phyloP scores from a whole-genome alignment of 768 basidiomycete species.

The Mycena indigotica region DNA sequence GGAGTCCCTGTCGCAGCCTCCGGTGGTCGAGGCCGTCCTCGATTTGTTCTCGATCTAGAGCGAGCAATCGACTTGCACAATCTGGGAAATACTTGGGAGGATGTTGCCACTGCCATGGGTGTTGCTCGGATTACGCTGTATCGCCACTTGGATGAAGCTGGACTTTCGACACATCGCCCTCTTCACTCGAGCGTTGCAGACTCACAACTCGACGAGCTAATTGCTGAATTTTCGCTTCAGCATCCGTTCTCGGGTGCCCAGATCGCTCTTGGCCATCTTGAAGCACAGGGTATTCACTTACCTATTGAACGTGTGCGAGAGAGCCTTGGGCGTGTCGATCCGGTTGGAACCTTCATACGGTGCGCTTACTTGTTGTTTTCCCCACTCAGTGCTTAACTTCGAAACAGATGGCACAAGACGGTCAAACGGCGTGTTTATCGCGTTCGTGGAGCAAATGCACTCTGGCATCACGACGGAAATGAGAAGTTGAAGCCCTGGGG shows the following conservation, averaged over 20 bases:
- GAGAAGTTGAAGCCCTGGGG: constrained; percentile 40
- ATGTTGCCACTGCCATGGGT: constrained; percentile 27
- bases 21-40: constrained; percentile 22
- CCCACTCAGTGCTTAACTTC: not conserved
- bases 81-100: constrained; percentile 27
- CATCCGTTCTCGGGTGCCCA: constrained; percentile 31
- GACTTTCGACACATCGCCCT: constrained; percentile 10
- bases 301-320: constrained; percentile 24
- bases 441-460: constrained; percentile 32
- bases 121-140: constrained; percentile 21
- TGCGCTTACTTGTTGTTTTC: not conserved
- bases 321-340: constrained; percentile 31
- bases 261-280: constrained; percentile 33
- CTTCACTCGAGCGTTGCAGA: constrained; percentile 21
- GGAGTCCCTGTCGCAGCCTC: not conserved
- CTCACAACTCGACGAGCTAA: constrained; percentile 21
- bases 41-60: constrained; percentile 24
- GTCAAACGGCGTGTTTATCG: constrained; percentile 27
- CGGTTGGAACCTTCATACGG: constrained; percentile 27
- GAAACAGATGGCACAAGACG: not conserved
- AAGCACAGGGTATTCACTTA: constrained; percentile 25
- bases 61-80: constrained; percentile 25
- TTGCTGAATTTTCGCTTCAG: constrained; percentile 15
- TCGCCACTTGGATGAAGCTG: constrained; percentile 19
- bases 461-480: constrained; percentile 41